Conservation (phyloP, 2,329 filamentous ascomycete genomes). For the Fusarium verrucosum region DNA sequence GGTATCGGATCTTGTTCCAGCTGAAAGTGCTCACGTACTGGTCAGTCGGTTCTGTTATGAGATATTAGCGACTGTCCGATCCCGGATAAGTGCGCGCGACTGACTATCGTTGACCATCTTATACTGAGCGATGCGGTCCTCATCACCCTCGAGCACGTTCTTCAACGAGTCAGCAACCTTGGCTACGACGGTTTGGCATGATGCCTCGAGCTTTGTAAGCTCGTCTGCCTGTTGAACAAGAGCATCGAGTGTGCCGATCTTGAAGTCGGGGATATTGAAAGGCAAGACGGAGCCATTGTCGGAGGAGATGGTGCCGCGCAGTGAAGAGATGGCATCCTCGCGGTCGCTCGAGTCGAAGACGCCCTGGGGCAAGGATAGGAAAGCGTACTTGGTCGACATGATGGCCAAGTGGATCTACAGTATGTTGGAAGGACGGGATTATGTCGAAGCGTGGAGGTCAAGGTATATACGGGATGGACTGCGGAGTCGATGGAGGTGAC, state of each 20-base stretch:
- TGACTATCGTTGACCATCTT: slow-evolving; percentile 94
- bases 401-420: slow-evolving; percentile 13
- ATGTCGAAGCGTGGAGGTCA: slow-evolving; percentile 10
- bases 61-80: slow-evolving; percentile 38
- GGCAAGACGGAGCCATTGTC: slow-evolving; percentile 80
- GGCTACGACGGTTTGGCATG: slow-evolving; percentile 81
- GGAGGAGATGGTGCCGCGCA: slow-evolving; percentile 75
- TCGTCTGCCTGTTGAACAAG: slow-evolving; percentile 97
- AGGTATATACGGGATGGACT: slow-evolving; percentile 11
- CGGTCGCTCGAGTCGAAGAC: slow-evolving; percentile 83
- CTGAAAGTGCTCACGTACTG: slow-evolving; percentile 88
- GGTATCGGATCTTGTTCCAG: slow-evolving; percentile 99
- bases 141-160: slow-evolving; percentile 83
- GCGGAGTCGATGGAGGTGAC: slow-evolving; percentile 24
- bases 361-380: slow-evolving; percentile 89
- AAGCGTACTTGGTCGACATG: slow-evolving; percentile 75
- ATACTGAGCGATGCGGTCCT: slow-evolving; percentile 83
- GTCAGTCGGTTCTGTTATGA: slow-evolving; percentile 83
- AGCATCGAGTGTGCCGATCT: slow-evolving; percentile 95
- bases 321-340: slow-evolving; percentile 81
- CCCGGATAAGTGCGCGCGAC: slow-evolving; percentile 45
- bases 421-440: slow-evolving; percentile 3
- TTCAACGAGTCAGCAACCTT: slow-evolving; percentile 90
- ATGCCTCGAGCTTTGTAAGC: slow-evolving; percentile 83
- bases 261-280: slow-evolving; percentile 92